phyloP scores from a whole-genome alignment of 2,329 filamentous ascomycete species.

The Shiraia bambusicola region DNA sequence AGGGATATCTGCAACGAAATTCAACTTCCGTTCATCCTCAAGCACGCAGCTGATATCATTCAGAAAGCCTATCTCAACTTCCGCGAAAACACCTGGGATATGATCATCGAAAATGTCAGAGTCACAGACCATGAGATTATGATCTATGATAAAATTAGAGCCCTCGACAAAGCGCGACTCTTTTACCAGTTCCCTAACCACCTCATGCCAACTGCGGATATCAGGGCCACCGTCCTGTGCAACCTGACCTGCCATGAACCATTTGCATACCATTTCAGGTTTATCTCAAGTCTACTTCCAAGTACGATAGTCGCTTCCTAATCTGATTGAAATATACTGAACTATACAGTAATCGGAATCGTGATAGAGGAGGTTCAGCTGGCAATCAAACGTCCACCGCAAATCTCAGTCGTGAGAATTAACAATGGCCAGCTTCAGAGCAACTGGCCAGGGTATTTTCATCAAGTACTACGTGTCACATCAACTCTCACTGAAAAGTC shows the following conservation, averaged over 20 bases:
- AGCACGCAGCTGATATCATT: conserved; percentile 1
- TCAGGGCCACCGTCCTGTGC: conserved; percentile 1
- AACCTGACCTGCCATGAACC: conserved; percentile 1
- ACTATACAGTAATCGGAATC: too few relatives aligned
- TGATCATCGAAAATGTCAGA: neutral
- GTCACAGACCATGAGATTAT: neutral
- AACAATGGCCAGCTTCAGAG: too few relatives aligned
- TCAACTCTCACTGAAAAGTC: too few relatives aligned
- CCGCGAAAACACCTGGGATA: conserved; percentile 8
- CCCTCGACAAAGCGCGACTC: neutral
- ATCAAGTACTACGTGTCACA: too few relatives aligned
- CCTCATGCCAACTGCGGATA: neutral
- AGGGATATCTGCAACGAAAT: neutral
- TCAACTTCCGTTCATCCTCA: conserved; percentile 2
- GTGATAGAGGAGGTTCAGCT: too few relatives aligned
- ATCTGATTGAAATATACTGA: neutral
- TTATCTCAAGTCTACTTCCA: neutral
- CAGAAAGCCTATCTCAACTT: conserved; percentile 7
- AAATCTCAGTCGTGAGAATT: too few relatives aligned
- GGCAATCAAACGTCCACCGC: too few relatives aligned
- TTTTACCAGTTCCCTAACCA: conserved; percentile 1
- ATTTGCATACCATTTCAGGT: neutral
- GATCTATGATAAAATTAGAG: neutral
- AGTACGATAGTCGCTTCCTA: neutral
- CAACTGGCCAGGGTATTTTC: too few relatives aligned